Percentiles rank a stretch among this genome's conserved stretches.
phyloP scores from a whole-genome alignment of 1,139 yeast genomes.

The Scheffersomyces insectosa region DNA sequence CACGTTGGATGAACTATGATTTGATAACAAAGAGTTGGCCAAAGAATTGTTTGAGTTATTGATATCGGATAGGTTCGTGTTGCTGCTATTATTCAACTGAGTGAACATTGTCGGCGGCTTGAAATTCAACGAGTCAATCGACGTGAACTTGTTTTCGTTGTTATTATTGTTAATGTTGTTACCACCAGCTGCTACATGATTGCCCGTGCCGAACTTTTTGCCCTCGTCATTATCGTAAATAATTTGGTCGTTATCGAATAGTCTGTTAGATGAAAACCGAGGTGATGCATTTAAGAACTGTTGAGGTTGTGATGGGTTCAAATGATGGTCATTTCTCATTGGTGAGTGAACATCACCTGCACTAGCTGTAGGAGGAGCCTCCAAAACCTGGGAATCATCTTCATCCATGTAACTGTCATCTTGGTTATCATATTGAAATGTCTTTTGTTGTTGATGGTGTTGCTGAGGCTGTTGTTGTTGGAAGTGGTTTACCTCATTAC shows the following conservation, averaged over 20 bases:
- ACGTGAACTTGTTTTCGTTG: constrained; percentile 28
- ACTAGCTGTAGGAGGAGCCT: constrained; percentile 14
- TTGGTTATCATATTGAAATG: constrained; percentile 6
- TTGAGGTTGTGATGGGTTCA: constrained; percentile 7
- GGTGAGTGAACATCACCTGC: constrained; percentile 7
- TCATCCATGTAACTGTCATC: constrained; percentile 47
- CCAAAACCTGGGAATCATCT: constrained; percentile 28
- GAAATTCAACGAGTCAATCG: constrained; percentile 41
- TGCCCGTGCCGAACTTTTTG: constrained; percentile 1
- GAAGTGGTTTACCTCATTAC: constrained; percentile 7
- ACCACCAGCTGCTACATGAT: no score
- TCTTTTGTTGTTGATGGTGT: constrained; percentile 10
- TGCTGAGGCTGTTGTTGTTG: constrained; percentile 12
- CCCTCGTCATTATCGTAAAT: constrained; percentile 11
- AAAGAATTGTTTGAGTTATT: constrained; percentile 27
- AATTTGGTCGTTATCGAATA: constrained; percentile 13
- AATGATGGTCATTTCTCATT: constrained; percentile 6
- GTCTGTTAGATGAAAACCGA: constrained; percentile 22
- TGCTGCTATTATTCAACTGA: constrained; percentile 43
- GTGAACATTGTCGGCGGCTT: constrained; percentile 48
- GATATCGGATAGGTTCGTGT: constrained; percentile 40
- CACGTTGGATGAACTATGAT: constrained; percentile 18
- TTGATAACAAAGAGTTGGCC: constrained; percentile 26
- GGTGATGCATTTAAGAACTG: constrained; percentile 20
- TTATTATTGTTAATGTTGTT: constrained; percentile 4